phyloP scores from a whole-genome alignment of 2,329 filamentous ascomycete genomes.

The Epichloe bromicola region DNA sequence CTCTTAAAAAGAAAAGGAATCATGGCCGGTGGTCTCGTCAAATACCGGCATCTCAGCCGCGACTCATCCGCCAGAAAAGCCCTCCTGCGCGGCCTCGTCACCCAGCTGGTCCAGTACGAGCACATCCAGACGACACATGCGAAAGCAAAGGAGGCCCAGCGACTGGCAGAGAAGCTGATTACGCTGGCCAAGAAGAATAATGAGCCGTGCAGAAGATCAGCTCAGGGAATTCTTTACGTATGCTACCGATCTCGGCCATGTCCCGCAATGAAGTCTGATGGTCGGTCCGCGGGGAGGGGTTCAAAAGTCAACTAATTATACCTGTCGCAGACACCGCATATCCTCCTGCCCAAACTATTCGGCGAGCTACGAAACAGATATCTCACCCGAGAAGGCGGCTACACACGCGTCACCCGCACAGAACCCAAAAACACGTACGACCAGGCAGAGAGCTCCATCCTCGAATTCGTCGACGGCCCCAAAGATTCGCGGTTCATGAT shows the following conservation, averaged over 20 bases:
- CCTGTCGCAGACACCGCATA: slow-evolving; percentile 45
- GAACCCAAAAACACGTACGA: slow-evolving; percentile 75
- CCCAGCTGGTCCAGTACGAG: slow-evolving; percentile 86
- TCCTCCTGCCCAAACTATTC: slow-evolving; percentile 76
- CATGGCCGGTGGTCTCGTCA: slow-evolving; percentile 79
- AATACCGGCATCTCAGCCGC: slow-evolving; percentile 81
- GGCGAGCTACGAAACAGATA: slow-evolving; percentile 72
- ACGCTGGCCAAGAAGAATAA: slow-evolving; percentile 90
- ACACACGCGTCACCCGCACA: slow-evolving; percentile 86
- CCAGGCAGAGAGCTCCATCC: slow-evolving; percentile 78
- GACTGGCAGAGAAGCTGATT: slow-evolving; percentile 85
- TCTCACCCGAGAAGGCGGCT: slow-evolving; percentile 66
- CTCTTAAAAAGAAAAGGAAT: neutral
- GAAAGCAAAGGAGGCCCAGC: slow-evolving; percentile 95
- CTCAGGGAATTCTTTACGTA: slow-evolving; percentile 79
- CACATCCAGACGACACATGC: slow-evolving; percentile 89
- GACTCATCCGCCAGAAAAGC: slow-evolving; percentile 80
- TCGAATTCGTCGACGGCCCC: slow-evolving; percentile 89
- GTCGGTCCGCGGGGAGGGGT: neutral
- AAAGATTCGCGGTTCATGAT: slow-evolving; percentile 90
- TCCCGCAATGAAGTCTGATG: no score
- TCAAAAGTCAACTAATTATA: neutral
- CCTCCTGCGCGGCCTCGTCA: slow-evolving; percentile 88
- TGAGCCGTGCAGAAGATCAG: slow-evolving; percentile 60
- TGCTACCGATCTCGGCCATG: slow-evolving; percentile 15